phyloP scores from a whole-genome alignment of 1,284 basidiomycete genomes.

The Stereum hirsutum region DNA sequence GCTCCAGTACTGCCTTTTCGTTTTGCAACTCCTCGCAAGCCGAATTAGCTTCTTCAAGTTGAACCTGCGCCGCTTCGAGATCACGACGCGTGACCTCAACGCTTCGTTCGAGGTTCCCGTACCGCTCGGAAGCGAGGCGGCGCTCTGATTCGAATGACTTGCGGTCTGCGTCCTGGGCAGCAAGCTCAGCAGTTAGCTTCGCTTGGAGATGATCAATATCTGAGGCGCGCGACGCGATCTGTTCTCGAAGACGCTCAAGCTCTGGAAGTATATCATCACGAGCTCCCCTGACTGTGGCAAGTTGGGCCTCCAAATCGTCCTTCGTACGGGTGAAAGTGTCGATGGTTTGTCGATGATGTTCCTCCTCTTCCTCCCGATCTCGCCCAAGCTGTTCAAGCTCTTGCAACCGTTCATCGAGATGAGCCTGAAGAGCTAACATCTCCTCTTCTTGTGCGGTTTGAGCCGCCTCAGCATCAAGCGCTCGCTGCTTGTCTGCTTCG shows the following conservation, averaged over 20 bases:
- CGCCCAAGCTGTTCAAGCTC: constrained; percentile 9
- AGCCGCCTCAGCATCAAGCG: constrained; percentile 11
- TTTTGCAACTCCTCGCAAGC: constrained; percentile 25
- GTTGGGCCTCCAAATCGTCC: constrained; percentile 6
- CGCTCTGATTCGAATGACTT: constrained; percentile 15
- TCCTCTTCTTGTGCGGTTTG: constrained; percentile 12
- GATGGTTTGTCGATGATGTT: too few species aligned
- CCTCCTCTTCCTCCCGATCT: too few species aligned
- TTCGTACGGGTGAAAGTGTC: constrained; percentile 5
- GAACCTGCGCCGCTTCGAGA: constrained; percentile 16
- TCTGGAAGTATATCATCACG: too few species aligned
- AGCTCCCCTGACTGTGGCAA: too few species aligned
- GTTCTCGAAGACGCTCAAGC: too few species aligned
- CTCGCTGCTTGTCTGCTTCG: constrained; percentile 7
- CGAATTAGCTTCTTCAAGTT: constrained; percentile 18
- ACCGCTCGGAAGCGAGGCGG: constrained; percentile 14
- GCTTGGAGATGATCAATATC: constrained; percentile 14
- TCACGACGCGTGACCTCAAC: constrained; percentile 18
- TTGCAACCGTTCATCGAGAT: constrained; percentile 6
- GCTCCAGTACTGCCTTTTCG: constrained; percentile 41
- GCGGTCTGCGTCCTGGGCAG: constrained; percentile 8
- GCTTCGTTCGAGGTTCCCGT: constrained; percentile 17
- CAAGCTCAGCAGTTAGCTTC: constrained; percentile 27
- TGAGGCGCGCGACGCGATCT: constrained; percentile 13
- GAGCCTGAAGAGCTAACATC: constrained; percentile 14